Percentiles rank a stretch among this genome's conserved stretches.
Evolutionary conservation across 2,329 filamentous ascomycete genomes (phyloP).

Genomic region (Aquanectria penicillioides): DNA sequence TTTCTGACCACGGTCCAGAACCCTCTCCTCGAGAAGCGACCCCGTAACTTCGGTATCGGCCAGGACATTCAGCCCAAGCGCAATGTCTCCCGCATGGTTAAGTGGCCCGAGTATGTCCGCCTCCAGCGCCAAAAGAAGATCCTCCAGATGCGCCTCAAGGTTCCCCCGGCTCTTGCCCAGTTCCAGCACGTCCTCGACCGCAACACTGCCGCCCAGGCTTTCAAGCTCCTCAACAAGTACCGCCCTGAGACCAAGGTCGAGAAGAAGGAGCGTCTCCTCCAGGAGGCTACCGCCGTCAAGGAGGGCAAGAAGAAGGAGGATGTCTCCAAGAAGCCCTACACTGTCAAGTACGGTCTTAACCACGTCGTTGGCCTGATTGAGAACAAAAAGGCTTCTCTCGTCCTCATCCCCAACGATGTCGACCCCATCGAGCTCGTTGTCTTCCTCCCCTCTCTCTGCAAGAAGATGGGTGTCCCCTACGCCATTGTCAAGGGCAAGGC

Average conservation of each 20-base stretch:
- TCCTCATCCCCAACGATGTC: constrained; percentile 99
- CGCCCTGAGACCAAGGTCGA: constrained; percentile 98
- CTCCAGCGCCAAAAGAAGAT: constrained; percentile 96
- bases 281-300: constrained; percentile 97
- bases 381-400: constrained; percentile 99
- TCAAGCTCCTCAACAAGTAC: constrained; percentile 99
- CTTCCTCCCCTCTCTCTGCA: constrained; percentile 98
- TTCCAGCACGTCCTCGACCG: constrained; percentile 97
- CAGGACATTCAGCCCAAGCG: constrained; percentile 98
- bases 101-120: constrained; percentile 99
- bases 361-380: constrained; percentile 97
- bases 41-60: constrained; percentile 98
- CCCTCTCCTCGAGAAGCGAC: constrained; percentile 98
- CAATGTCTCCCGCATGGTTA: constrained; percentile 98
- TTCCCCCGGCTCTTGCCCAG: constrained; percentile 95
- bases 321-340: constrained; percentile 99
- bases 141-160: constrained; percentile 98
- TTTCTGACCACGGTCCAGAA: constrained; percentile 68
- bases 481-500: constrained; percentile 99
- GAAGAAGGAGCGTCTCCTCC: constrained; percentile 99
- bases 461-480: constrained; percentile 99
- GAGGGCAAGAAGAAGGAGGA: constrained; percentile 99
- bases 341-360: constrained; percentile 99
- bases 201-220: constrained; percentile 94
- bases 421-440: constrained; percentile 99